Conservation (phyloP, 495 filamentous ascomycete genomes). For the Xylaria palmicola region DNA sequence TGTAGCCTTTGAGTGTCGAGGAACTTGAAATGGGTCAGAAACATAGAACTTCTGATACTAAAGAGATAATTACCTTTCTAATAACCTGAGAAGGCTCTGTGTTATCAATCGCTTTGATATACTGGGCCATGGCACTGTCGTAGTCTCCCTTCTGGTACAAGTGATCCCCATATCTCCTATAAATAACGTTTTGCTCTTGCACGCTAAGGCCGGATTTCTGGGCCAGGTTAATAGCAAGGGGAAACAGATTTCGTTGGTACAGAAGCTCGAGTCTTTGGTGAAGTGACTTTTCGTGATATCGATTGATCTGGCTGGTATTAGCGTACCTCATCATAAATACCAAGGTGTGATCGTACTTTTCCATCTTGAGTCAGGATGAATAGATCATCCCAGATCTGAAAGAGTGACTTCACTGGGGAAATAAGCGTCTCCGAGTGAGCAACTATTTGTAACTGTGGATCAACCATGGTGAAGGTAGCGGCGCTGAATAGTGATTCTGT, state of each 20-base stretch:
- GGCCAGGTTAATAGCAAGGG: constrained; percentile 87
- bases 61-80: constrained; percentile 61
- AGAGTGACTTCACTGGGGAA: constrained; percentile 73
- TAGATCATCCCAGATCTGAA: constrained; percentile 87
- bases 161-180: constrained; percentile 90
- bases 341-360: constrained; percentile 57
- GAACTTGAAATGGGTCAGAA: constrained; percentile 55
- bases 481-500: constrained; percentile 75
- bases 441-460: constrained; percentile 87
- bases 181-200: constrained; percentile 84
- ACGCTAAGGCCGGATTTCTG: constrained; percentile 80
- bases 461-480: constrained; percentile 81
- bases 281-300: constrained; percentile 89
- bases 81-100: constrained; percentile 95
- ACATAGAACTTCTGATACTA: not conserved
- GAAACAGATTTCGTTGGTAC: constrained; percentile 89
- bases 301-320: constrained; percentile 59
- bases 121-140: constrained; percentile 97
- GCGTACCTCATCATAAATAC: not conserved
- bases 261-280: constrained; percentile 91
- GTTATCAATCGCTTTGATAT: constrained; percentile 91
- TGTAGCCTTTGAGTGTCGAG: constrained; percentile 95
- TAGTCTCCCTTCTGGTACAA: constrained; percentile 94
- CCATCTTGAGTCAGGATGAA: constrained; percentile 87
- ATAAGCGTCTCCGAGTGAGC: constrained; percentile 83